These are phyloP conservation scores for Acacia crassicarpa DNA, from an alignment of 306 rosid species.

Conservation along the genomic window DNA sequence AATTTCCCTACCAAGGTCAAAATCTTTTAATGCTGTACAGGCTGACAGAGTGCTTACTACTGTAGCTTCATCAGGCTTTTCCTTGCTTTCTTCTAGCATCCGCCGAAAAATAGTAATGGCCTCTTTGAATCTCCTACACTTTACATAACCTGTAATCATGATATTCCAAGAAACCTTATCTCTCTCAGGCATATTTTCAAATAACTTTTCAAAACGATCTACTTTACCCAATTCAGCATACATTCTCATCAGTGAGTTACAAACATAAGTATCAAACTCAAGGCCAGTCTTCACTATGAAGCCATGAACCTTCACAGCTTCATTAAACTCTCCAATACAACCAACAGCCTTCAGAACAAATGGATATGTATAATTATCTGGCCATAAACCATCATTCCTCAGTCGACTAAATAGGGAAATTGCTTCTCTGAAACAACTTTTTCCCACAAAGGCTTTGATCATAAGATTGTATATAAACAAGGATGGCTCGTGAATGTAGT, in stretches of 20 bases:
- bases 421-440: slow-evolving; percentile 39
- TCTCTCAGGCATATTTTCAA: slow-evolving; percentile 58
- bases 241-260: slow-evolving; percentile 75
- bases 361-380: slow-evolving; percentile 77
- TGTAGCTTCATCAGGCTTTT: slow-evolving; percentile 60
- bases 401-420: slow-evolving; percentile 47
- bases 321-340: slow-evolving; percentile 41
- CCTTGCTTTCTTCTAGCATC: slow-evolving; percentile 51
- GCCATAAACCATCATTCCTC: slow-evolving; percentile 50
- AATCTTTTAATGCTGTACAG: slow-evolving; percentile 48
- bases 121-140: slow-evolving; percentile 52
- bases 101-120: slow-evolving; percentile 43
- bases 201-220: slow-evolving; percentile 32
- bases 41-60: slow-evolving; percentile 69
- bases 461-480: slow-evolving; percentile 58
- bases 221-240: slow-evolving; percentile 52
- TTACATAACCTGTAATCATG: slow-evolving; percentile 57
- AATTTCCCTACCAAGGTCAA: slow-evolving; percentile 67
- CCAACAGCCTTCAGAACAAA: slow-evolving; percentile 68
- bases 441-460: slow-evolving; percentile 50
- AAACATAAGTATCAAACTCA: slow-evolving; percentile 60
- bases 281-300: slow-evolving; percentile 56
- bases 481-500: slow-evolving; percentile 40
- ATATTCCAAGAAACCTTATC: slow-evolving; percentile 74
- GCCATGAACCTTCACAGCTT: slow-evolving; percentile 65